These are phyloP conservation scores for Jatropha curcas DNA, from an alignment of 345 rosid species.

Conservation along the genomic window DNA sequence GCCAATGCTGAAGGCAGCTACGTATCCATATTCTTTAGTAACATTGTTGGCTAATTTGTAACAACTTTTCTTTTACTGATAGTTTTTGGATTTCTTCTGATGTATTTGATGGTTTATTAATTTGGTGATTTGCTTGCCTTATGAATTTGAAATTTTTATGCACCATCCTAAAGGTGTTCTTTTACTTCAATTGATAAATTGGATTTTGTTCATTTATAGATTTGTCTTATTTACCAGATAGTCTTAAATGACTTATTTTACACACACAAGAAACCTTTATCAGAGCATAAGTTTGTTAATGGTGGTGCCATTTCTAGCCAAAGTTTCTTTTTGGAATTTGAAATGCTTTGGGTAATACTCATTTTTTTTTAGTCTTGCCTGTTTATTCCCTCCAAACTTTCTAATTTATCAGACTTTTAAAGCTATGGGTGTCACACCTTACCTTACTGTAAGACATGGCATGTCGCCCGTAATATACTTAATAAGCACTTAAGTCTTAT, in stretches of 20 bases:
- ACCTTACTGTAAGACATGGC: no score
- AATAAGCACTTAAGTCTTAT: no score
- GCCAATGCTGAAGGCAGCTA: slow-evolving; percentile 87
- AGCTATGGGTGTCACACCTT: no score
- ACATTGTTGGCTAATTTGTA: slow-evolving; percentile 9
- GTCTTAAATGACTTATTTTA: background rate
- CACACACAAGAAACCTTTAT: no score
- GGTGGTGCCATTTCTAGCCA: no score
- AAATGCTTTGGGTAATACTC: no score
- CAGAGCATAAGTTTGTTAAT: no score
- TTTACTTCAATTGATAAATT: background rate
- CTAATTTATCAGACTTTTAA: background rate
- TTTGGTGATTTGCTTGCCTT: background rate
- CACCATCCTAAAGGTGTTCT: background rate
- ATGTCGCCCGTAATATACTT: no score
- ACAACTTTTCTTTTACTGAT: background rate
- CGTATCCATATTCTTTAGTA: slow-evolving; percentile 47
- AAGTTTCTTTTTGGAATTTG: no score
- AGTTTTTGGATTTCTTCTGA: background rate
- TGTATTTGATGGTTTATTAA: background rate
- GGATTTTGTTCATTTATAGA: background rate
- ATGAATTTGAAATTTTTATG: background rate
- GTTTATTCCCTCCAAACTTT: background rate
- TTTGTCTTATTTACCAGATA: background rate
- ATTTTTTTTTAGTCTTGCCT: no score